Base-by-base conservation (phyloP, 176 grass and related monocot species). In the Poa annua region DNA sequence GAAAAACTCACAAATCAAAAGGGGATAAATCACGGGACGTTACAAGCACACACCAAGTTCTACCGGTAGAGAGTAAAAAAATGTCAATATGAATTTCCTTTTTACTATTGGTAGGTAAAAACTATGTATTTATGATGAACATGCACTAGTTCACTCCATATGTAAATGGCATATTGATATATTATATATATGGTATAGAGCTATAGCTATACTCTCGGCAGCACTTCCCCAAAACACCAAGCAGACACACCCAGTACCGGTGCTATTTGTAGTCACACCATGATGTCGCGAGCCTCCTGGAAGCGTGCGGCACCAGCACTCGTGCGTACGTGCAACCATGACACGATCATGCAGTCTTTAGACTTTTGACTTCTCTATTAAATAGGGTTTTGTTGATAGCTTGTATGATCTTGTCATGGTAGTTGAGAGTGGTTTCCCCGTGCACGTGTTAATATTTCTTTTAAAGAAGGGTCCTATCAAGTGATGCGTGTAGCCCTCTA, bases 341-440 rank as follows among this genome's bases (percentile, higher is more conserved):
- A 48, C 74, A 62, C 29, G 49, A 76, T 80, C 60, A 80, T 88
- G 76, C 29, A 34, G 16, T 17, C 81, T 80, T 84, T 88, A 60
- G 69, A 88, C 59, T 67, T 80, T 75, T 39, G n/a, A 50, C 22
- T 76, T 51, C 24, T 29, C 24, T 62, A 60, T 9, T 41, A 75
- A 76, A 76, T 85, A 81, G 76, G 21, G 64, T 38, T 78, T 68
- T 45, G 3, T 68, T 68, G 12, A 16, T 47, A 72, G 21, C 21
- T 16, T 62, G 29, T 80, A 65, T 39, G 6, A 49, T 51, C 66
- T 75, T 16, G 38, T 47, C 19, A 19, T 83, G 79, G 60, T 60
- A 13, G 22, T 16, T 76, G 60, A 5, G 8, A 45, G 60, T 39
- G 15, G 54, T 22, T 54, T 64, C 19, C 24, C 25, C 76, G 29